phyloP scores from a whole-genome alignment of 2,329 filamentous ascomycete genomes.

The Aspergillus versicolor region DNA sequence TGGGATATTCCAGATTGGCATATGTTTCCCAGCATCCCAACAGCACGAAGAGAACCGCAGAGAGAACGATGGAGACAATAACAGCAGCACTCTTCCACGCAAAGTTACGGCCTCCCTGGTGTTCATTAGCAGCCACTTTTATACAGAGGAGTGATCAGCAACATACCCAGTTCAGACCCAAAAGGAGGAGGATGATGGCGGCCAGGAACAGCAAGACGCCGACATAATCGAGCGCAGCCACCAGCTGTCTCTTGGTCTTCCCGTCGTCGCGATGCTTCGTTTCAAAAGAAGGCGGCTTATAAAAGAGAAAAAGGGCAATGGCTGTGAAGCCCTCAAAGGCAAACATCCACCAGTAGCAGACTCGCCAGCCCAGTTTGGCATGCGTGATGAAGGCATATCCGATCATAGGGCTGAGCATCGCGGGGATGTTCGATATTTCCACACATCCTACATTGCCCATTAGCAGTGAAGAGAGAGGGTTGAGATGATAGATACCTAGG shows the following conservation, averaged over 20 bases:
- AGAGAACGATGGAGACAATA: background rate
- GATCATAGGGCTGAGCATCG: slow-evolving; percentile 1
- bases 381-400: background rate
- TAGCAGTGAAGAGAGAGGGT: background rate
- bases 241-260: background rate
- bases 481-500: background rate
- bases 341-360: slow-evolving; percentile 3
- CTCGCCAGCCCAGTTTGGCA: background rate
- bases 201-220: background rate
- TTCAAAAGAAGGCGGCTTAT: background rate
- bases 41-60: background rate
- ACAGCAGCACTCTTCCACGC: background rate
- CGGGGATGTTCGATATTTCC: background rate
- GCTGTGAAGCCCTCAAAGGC: background rate
- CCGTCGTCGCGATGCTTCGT: background rate
- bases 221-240: background rate
- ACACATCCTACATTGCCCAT: background rate
- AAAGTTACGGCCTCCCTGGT: background rate
- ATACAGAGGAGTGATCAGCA: background rate
- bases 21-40: background rate
- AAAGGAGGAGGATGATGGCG: background rate
- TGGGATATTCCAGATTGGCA: background rate
- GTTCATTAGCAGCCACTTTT: background rate
- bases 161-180: background rate
- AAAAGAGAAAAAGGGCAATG: background rate